These are phyloP conservation scores for Botryotinia convoluta DNA, from an alignment of 2,329 filamentous ascomycete genomes.

Conservation along the genomic window DNA sequence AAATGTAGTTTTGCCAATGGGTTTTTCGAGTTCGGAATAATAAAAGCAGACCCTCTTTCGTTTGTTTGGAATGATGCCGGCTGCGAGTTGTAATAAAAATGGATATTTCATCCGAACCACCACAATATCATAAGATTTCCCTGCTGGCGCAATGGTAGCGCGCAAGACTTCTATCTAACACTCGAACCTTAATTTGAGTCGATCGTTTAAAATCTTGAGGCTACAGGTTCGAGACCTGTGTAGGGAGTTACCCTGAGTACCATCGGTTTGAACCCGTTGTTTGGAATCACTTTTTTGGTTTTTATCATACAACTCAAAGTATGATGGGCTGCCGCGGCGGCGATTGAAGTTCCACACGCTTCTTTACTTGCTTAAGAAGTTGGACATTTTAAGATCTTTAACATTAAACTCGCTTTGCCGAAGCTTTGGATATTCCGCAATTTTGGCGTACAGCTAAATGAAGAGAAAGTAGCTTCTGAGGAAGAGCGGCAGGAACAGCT, in stretches of 20 bases:
- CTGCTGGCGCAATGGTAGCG: slow-evolving; percentile 17
- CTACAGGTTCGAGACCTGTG: slow-evolving; percentile 4
- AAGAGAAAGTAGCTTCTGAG: not conserved
- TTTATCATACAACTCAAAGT: too few relatives aligned
- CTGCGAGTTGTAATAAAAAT: not conserved
- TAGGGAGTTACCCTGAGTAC: slow-evolving; percentile 11
- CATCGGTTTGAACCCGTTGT: not conserved
- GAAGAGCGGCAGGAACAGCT: not conserved
- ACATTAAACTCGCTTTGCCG: not conserved
- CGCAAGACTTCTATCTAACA: slow-evolving; percentile 1
- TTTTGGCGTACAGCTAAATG: too few relatives aligned
- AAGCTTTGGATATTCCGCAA: not conserved
- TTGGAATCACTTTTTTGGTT: too few relatives aligned
- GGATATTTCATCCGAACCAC: fast-evolving
- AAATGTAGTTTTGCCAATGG: not conserved
- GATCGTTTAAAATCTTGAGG: not conserved
- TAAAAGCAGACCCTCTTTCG: not conserved
- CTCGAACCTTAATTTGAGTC: too few relatives aligned
- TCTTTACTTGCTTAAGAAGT: not conserved
- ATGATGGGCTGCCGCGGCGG: too few relatives aligned
- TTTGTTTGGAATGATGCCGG: not conserved
- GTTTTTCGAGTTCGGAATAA: not conserved
- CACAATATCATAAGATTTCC: not conserved
- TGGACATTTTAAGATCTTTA: not conserved
- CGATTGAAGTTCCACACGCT: too few relatives aligned